These are phyloP conservation scores for Canna indica DNA, from an alignment of 176 grass and related monocot genomes.

Conservation along the genomic window DNA sequence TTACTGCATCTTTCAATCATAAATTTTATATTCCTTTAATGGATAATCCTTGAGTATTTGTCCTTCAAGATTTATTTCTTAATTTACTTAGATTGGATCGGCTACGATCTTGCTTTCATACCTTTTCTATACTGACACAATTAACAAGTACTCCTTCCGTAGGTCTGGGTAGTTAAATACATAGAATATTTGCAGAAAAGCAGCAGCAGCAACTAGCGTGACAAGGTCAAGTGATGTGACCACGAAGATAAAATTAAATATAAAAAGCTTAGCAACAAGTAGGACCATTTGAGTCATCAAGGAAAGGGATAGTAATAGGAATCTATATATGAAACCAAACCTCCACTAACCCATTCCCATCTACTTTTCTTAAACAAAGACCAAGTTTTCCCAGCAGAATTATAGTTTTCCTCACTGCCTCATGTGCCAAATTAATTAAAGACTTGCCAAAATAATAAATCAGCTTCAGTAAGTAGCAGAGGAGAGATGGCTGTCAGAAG, in stretches of 20 bases:
- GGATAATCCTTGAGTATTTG: too few relatives aligned
- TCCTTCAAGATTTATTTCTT: too few relatives aligned
- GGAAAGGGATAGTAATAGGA: neutral
- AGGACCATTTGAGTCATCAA: neutral
- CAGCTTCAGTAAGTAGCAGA: neutral
- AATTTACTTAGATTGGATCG: too few relatives aligned
- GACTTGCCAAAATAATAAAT: too few relatives aligned
- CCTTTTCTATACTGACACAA: too few relatives aligned
- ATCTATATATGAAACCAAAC: neutral
- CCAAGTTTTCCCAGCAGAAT: neutral
- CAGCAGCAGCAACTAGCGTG: neutral
- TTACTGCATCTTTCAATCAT: too few relatives aligned
- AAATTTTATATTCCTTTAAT: too few relatives aligned
- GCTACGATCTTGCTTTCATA: too few relatives aligned
- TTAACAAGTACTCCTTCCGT: too few relatives aligned
- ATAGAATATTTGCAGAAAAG: too few relatives aligned
- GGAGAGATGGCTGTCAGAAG: too few relatives aligned
- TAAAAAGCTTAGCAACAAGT: neutral
- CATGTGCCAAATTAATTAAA: neutral
- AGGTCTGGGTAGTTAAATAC: too few relatives aligned
- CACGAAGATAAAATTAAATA: neutral
- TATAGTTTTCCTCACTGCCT: neutral
- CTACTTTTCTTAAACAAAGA: neutral
- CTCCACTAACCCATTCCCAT: neutral
- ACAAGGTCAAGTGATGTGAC: neutral